Evolutionary conservation across 345 rosid species (phyloP).

Genomic region (Acer yangbiense): DNA sequence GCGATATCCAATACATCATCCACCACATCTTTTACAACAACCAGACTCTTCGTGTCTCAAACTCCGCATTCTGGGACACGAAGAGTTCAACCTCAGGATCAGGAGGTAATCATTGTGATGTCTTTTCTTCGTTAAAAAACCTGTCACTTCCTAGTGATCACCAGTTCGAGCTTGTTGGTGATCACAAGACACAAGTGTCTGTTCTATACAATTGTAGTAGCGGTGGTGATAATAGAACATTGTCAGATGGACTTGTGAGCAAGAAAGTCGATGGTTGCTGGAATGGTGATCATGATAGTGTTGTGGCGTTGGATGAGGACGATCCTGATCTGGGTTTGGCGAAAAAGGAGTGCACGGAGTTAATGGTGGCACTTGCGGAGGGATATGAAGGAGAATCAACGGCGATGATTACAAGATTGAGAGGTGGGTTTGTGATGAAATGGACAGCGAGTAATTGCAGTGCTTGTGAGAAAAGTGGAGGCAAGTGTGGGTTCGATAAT

Average conservation of each 20-base stretch:
- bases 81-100: too few relatives aligned
- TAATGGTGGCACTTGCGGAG: conserved; percentile 33
- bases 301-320: conserved; percentile 20
- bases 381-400: neutral
- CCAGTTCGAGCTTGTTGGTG: neutral
- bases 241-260: neutral
- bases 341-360: conserved; percentile 16
- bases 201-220: conserved; percentile 33
- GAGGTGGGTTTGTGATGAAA: conserved; percentile 41
- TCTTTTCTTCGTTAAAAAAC: conserved; percentile 26
- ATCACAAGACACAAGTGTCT: neutral
- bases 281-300: neutral
- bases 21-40: conserved; percentile 27
- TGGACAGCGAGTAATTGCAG: conserved; percentile 53
- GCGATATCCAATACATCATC: conserved; percentile 23
- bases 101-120: too few relatives aligned
- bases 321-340: conserved; percentile 32
- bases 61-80: too few relatives aligned
- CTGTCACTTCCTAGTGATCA: conserved; percentile 19
- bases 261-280: conserved; percentile 7
- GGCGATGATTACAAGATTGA: neutral
- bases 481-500: conserved; percentile 48
- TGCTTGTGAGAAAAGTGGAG: too few relatives aligned
- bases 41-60: too few relatives aligned
- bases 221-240: neutral